These are phyloP conservation scores for Penicillium argentinense DNA, from an alignment of 495 filamentous ascomycete species.

Conservation along the genomic window DNA sequence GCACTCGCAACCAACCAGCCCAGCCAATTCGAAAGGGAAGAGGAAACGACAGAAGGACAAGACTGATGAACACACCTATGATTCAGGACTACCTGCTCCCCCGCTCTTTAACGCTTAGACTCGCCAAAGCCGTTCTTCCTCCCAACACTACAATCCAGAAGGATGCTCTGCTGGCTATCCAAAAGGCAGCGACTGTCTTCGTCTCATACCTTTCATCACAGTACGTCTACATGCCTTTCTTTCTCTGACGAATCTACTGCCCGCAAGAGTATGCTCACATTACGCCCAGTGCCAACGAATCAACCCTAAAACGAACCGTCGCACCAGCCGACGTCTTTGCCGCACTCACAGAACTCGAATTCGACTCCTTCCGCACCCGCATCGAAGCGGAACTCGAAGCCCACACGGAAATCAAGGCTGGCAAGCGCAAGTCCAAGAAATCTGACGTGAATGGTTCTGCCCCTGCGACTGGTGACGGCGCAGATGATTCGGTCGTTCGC, in stretches of 20 bases:
- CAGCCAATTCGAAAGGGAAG: background rate
- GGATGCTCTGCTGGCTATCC: conserved; percentile 86
- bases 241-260: too few species aligned
- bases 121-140: conserved; percentile 96
- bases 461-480: conserved; percentile 35
- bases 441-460: conserved; percentile 38
- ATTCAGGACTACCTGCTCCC: conserved; percentile 84
- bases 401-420: conserved; percentile 61
- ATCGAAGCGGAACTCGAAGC: conserved; percentile 59
- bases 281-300: conserved; percentile 88
- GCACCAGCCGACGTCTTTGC: conserved; percentile 79
- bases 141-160: conserved; percentile 93
- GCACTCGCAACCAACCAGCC: too few species aligned
- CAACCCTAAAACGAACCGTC: conserved; percentile 78
- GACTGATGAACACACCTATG: background rate
- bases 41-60: background rate
- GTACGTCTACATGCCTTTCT: conserved; percentile 60
- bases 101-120: conserved; percentile 86
- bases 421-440: conserved; percentile 64
- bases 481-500: conserved; percentile 23
- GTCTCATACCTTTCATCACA: conserved; percentile 82
- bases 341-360: conserved; percentile 81
- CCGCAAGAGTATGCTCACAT: too few species aligned
- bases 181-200: conserved; percentile 92
- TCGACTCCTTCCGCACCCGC: conserved; percentile 68